Evolutionary conservation across 495 filamentous ascomycete species (phyloP), one percentile per base, ranked within the genome.

Genomic region (Xylaria longipes): DNA sequence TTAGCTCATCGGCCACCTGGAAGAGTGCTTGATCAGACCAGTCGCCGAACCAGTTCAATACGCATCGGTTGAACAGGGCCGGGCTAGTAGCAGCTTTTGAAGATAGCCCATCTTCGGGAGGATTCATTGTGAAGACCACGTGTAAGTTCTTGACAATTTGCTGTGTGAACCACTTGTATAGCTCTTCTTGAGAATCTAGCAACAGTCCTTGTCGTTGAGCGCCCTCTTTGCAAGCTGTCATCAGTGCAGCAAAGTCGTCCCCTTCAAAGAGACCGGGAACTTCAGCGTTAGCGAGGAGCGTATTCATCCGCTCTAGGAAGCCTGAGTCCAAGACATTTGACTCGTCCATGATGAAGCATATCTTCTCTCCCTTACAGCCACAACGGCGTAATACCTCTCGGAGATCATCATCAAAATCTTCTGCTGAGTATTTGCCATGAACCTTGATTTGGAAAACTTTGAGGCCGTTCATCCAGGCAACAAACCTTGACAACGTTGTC

Each of bases 281-380:
- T 84, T 99, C 96, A 29, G 96, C 96, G 78, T 99, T 99, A 69
- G 96, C 96, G 66, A 99, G 89, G 29, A 99, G 86, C 1, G 96
- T 99, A 73, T 99, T 99, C 96, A 99, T 99, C 70, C 97, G 90
- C 80, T 99, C 96, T 72, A 99, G 80, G 89, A 99, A 99, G 45
- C 95, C 96, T 20, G 96, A 99, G 77, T 99, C 96, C 3, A 99
- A 88, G 25, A 99, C 96, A 76, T 99, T 99, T 8, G 94, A 92
- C 85, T 99, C 96, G 75, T 99, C 96, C 96, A 99, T 97, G 82
- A 99, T 97, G 83, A 99, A 99, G 84, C 97, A 98, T 50, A 99
- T 97, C 86, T 98, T 99, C 80, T 99, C 96, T 43, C 96, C 96
- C 82, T 97, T 98, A 84, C 97, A 98, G 61, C 96, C 96, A 72